Percentiles rank a stretch among this genome's conserved stretches.
Conservation (phyloP, 148 eudicot species). For the Rhododendron ferrugineum region DNA sequence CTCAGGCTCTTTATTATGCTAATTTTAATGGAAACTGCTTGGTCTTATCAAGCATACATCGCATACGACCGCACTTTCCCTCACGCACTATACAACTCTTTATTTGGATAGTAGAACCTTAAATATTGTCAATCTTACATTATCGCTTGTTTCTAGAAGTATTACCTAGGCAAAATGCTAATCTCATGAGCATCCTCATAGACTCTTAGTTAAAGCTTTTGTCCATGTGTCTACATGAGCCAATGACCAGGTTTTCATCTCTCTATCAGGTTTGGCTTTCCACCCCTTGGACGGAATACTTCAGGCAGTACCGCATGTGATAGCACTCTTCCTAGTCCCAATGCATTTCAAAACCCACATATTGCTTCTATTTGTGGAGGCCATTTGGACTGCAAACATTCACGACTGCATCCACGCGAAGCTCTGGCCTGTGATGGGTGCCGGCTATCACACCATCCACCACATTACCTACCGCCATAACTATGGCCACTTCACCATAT, state of each 20-base stretch:
- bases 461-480: slow-evolving; percentile 89
- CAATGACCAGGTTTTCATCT: neutral
- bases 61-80: neutral
- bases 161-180: neutral
- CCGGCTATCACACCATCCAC: slow-evolving; percentile 93
- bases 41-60: neutral
- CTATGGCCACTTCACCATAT: slow-evolving; percentile 81
- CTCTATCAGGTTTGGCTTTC: slow-evolving; percentile 66
- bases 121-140: neutral
- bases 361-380: slow-evolving; percentile 58
- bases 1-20: neutral
- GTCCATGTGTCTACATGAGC: neutral
- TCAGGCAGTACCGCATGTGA: slow-evolving; percentile 74
- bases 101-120: neutral
- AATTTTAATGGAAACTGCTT: neutral
- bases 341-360: slow-evolving; percentile 63
- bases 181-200: slow-evolving; percentile 3
- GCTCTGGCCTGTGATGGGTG: slow-evolving; percentile 96
- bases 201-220: neutral
- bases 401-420: slow-evolving; percentile 85
- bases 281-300: slow-evolving; percentile 88
- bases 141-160: neutral
- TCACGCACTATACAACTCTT: neutral
- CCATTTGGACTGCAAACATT: slow-evolving; percentile 84
- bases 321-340: slow-evolving; percentile 63